Percentiles rank a stretch among this genome's conserved stretches.
Conservation (phyloP, 306 rosid species). For the Sechiopsis laciniata region DNA sequence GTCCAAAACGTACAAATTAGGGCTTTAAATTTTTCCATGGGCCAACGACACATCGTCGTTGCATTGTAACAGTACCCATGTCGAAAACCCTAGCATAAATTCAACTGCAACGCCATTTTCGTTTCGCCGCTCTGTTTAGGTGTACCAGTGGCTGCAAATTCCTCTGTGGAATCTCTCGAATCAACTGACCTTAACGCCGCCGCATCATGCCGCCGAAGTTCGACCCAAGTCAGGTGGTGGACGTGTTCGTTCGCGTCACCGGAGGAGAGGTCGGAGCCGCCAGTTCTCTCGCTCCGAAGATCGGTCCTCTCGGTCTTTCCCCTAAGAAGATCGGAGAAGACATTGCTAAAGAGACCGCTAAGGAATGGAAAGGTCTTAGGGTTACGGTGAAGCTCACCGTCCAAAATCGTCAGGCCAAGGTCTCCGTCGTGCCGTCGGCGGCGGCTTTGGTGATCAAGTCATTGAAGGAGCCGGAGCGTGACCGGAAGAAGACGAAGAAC, state of each 20-base stretch:
- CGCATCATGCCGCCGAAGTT: conserved; percentile 58
- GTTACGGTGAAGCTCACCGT: conserved; percentile 30
- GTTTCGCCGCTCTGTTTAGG: background rate
- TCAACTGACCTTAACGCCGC: conserved; percentile 1
- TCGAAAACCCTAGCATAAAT: conserved; percentile 21
- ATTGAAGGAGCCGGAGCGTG: conserved; percentile 79
- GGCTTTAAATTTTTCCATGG: background rate
- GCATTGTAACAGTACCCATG: too few relatives aligned
- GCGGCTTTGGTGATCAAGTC: conserved; percentile 82
- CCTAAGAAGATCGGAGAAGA: too few relatives aligned
- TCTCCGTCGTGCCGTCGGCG: conserved; percentile 78
- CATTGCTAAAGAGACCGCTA: too few relatives aligned
- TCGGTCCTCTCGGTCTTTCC: too few relatives aligned
- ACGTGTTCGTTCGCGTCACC: conserved; percentile 59
- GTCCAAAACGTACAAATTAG: background rate
- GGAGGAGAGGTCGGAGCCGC: conserved; percentile 34
- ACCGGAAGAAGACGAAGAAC: conserved; percentile 72
- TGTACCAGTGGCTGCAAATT: conserved; percentile 3
- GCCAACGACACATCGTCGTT: background rate
- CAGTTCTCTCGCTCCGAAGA: too few relatives aligned
- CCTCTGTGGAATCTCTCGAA: conserved; percentile 2
- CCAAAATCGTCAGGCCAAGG: conserved; percentile 88
- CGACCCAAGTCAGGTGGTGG: conserved; percentile 61
- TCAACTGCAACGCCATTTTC: background rate
- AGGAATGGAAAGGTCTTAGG: too few relatives aligned